These are phyloP conservation scores for Hypoxylon sp. DNA, from an alignment of 2,329 filamentous ascomycete genomes.

Conservation along the genomic window DNA sequence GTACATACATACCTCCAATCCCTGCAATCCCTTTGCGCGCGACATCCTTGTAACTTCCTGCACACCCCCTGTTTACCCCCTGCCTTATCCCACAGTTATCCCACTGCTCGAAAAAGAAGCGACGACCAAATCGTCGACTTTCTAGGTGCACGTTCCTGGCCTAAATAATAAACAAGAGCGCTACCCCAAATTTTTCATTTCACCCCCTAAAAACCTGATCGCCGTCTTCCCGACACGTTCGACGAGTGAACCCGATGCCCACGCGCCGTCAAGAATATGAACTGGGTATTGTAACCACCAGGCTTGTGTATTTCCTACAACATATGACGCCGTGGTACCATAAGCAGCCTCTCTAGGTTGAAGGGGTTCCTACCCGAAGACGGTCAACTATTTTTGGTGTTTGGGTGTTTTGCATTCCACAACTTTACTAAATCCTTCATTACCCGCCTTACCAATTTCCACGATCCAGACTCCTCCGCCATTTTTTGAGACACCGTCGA, in stretches of 20 bases:
- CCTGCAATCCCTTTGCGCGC: constrained; percentile 36
- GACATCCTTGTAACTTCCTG: constrained; percentile 31
- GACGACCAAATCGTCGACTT: constrained; percentile 33
- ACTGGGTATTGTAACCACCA: constrained; percentile 20
- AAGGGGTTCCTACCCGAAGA: constrained; percentile 38
- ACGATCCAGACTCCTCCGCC: not conserved
- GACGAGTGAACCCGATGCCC: constrained; percentile 30
- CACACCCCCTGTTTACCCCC: constrained; percentile 21
- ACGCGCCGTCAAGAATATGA: constrained; percentile 40
- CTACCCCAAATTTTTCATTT: constrained; percentile 47
- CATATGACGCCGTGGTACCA: constrained; percentile 48
- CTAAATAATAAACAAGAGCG: constrained; percentile 45
- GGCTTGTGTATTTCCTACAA: constrained; percentile 31
- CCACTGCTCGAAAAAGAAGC: constrained; percentile 28
- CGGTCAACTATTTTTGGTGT: constrained; percentile 25
- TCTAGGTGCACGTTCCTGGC: constrained; percentile 44
- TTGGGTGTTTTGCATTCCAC: constrained; percentile 45
- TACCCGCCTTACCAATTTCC: constrained; percentile 11
- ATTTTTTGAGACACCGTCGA: constrained; percentile 16
- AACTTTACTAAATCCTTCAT: not conserved
- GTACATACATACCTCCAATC: not conserved
- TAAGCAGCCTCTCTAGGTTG: constrained; percentile 42
- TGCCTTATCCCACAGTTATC: constrained; percentile 41
- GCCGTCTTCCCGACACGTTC: constrained; percentile 32
- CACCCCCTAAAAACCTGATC: constrained; percentile 45